A percentile compares a stretch with the other conserved stretches of the same genome.
Conservation (phyloP, 805 yeast species). For the Suhomyces prunicola region DNA sequence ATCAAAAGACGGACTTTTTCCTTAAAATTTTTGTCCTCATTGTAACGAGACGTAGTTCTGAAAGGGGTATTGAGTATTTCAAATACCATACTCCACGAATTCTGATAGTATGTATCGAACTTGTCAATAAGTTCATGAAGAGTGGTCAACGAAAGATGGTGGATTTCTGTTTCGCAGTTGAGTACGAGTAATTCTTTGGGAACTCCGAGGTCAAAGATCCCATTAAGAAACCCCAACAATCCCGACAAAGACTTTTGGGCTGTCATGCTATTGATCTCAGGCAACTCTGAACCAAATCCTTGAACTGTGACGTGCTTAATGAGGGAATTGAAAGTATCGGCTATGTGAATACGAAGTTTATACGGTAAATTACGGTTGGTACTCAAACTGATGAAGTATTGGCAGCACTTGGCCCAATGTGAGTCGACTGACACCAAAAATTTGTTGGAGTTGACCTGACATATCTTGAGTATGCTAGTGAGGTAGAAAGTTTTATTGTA, state of each 20-base stretch:
- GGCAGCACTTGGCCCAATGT: slow-evolving; percentile 48
- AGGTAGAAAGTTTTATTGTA: slow-evolving; percentile 57
- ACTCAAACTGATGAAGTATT: slow-evolving; percentile 45
- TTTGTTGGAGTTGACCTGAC: slow-evolving; percentile 50
- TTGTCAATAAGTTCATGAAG: slow-evolving; percentile 73
- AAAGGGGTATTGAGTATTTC: slow-evolving; percentile 61
- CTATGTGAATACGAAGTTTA: slow-evolving; percentile 47
- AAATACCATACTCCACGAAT: slow-evolving; percentile 76
- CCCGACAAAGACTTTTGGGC: slow-evolving; percentile 51
- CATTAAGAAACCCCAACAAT: slow-evolving; percentile 42
- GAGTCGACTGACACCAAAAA: slow-evolving; percentile 42
- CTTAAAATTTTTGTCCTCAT: slow-evolving; percentile 29
- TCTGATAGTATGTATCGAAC: slow-evolving; percentile 56
- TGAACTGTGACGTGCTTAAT: slow-evolving; percentile 39
- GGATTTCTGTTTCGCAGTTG: slow-evolving; percentile 66
- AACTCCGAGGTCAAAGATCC: slow-evolving; percentile 35
- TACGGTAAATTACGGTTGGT: slow-evolving; percentile 38
- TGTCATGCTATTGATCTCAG: slow-evolving; percentile 25
- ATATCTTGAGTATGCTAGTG: slow-evolving; percentile 49
- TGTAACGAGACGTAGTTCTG: slow-evolving; percentile 20
- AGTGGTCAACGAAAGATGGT: slow-evolving; percentile 58
- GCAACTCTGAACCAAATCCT: slow-evolving; percentile 31
- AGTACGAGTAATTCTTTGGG: slow-evolving; percentile 45
- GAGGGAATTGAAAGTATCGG: slow-evolving; percentile 51
- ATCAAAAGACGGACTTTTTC: slow-evolving; percentile 52